Evolutionary conservation across 208 protist genomes (phyloP).

Genomic region (Leishmania turanica): DNA sequence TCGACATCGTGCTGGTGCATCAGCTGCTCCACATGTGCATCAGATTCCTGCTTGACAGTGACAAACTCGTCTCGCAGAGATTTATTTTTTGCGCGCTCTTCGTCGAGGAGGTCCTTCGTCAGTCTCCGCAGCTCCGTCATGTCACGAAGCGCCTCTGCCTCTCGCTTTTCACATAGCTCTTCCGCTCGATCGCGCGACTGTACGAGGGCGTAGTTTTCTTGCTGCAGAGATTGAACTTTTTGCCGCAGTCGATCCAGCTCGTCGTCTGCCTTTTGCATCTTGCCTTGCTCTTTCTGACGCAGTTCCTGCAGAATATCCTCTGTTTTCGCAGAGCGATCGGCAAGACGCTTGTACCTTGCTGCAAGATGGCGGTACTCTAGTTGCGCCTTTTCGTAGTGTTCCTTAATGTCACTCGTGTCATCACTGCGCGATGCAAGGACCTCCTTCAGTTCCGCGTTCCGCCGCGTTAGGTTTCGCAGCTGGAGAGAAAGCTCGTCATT

Average conservation of each 20-base stretch:
- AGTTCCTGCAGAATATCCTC: slow-evolving; percentile 58
- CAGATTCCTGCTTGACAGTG: slow-evolving; percentile 36
- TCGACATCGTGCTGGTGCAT: slow-evolving; percentile 48
- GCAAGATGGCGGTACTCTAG: slow-evolving; percentile 86
- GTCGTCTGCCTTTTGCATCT: slow-evolving; percentile 35
- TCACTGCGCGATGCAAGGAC: slow-evolving; percentile 38
- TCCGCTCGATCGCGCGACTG: slow-evolving; percentile 74
- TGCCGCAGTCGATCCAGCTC: slow-evolving; percentile 58
- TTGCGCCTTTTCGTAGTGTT: slow-evolving; percentile 68
- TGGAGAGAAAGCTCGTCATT: slow-evolving; percentile 46
- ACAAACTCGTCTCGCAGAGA: slow-evolving; percentile 44
- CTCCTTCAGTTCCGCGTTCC: slow-evolving; percentile 55
- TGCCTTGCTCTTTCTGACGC: slow-evolving; percentile 37
- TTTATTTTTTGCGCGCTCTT: slow-evolving; percentile 56
- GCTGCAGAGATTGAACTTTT: slow-evolving; percentile 57
- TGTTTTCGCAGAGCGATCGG: slow-evolving; percentile 54
- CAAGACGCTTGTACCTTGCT: slow-evolving; percentile 50
- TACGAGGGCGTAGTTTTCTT: slow-evolving; percentile 64
- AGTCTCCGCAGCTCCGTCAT: slow-evolving; percentile 72
- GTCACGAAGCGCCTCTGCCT: slow-evolving; percentile 73
- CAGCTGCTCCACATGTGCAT: slow-evolving; percentile 54
- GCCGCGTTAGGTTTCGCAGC: slow-evolving; percentile 31
- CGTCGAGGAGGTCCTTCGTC: slow-evolving; percentile 59
- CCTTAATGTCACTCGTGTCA: slow-evolving; percentile 41
- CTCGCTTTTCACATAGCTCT: slow-evolving; percentile 72